Conservation (phyloP, 805 yeast species). For the Yarrowia sp. region DNA sequence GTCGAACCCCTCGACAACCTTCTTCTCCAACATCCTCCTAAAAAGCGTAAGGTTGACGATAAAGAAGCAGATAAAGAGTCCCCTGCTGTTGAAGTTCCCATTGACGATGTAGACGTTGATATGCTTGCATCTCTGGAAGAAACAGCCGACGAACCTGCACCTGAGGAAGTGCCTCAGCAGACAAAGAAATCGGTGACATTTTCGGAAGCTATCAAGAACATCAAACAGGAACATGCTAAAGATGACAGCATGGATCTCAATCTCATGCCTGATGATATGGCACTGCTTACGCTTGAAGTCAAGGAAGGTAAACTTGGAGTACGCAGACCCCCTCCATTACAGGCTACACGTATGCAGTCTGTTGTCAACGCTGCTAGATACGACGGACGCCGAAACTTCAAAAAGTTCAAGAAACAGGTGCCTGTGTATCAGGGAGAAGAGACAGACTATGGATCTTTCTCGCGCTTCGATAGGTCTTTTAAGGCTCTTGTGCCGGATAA, state of each 20-base stretch:
- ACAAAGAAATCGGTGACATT: neutral
- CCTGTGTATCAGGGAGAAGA: neutral
- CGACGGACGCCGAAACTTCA: constrained; percentile 18
- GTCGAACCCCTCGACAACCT: constrained; percentile 5
- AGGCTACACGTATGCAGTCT: constrained; percentile 18
- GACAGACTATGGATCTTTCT: neutral
- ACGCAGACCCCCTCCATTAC: neutral
- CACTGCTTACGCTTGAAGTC: neutral
- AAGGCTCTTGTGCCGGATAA: neutral
- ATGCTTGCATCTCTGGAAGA: neutral
- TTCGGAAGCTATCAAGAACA: neutral
- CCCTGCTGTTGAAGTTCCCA: neutral
- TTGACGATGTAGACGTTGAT: neutral
- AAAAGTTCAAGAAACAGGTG: neutral
- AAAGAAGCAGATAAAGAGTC: neutral
- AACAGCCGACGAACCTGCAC: neutral
- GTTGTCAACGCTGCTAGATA: constrained; percentile 1
- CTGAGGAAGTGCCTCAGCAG: neutral
- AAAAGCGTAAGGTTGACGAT: neutral
- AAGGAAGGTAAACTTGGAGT: constrained; percentile 8
- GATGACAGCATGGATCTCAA: neutral
- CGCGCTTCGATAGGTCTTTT: constrained; percentile 5
- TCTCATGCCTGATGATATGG: neutral
- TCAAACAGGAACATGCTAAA: neutral
- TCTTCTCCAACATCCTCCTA: neutral